Evolutionary conservation across 2,329 filamentous ascomycete species (phyloP).

Genomic region (Claviceps sp.): DNA sequence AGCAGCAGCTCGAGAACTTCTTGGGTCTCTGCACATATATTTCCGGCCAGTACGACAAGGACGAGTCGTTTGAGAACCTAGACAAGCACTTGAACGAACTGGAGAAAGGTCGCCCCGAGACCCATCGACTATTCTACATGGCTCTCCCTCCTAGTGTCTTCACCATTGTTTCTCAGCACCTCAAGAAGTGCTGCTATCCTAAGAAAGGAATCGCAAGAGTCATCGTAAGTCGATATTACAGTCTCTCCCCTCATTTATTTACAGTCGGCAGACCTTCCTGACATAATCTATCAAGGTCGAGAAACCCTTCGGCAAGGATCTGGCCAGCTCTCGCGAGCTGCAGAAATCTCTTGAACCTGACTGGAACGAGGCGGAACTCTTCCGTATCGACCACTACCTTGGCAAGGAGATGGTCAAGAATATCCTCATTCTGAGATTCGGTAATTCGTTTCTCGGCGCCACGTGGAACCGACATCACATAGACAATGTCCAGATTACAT

Average conservation of each 20-base stretch:
- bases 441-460: slow-evolving; percentile 95
- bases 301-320: slow-evolving; percentile 98
- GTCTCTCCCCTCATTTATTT: too few species aligned
- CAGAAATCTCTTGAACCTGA: slow-evolving; percentile 91
- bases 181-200: slow-evolving; percentile 96
- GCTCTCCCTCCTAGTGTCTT: slow-evolving; percentile 95
- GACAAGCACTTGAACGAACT: slow-evolving; percentile 76
- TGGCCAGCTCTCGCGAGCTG: slow-evolving; percentile 83
- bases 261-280: neutral
- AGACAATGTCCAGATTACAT: slow-evolving; percentile 97
- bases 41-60: slow-evolving; percentile 94
- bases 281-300: slow-evolving; percentile 54
- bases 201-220: slow-evolving; percentile 81
- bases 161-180: slow-evolving; percentile 90
- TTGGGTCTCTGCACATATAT: slow-evolving; percentile 80
- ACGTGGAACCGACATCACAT: slow-evolving; percentile 99
- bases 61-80: slow-evolving; percentile 81
- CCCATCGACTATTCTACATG: slow-evolving; percentile 97
- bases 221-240: slow-evolving; percentile 46
- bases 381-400: slow-evolving; percentile 98
- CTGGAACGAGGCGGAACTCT: slow-evolving; percentile 98
- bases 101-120: slow-evolving; percentile 70
- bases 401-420: slow-evolving; percentile 99
- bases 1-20: slow-evolving; percentile 90
- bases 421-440: slow-evolving; percentile 92